A percentile compares a stretch with the other conserved stretches of the same genome.
phyloP scores from a whole-genome alignment of 176 grass and related monocot genomes.

The Tillandsia leiboldiana region DNA sequence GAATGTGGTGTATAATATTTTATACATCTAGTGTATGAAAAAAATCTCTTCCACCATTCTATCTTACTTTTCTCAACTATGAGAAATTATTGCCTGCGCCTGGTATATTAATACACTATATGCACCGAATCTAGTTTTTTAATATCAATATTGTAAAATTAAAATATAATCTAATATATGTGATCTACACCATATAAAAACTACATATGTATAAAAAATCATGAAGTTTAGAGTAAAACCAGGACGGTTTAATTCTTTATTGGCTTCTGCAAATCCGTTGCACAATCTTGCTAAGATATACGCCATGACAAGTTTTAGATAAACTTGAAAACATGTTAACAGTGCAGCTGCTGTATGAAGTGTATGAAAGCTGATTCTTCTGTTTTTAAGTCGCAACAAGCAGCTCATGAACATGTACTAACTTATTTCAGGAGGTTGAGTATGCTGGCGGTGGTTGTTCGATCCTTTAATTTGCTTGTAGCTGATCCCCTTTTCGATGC shows the following conservation, averaged over 20 bases:
- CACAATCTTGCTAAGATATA: background rate
- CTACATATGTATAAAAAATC: too few relatives aligned
- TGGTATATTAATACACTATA: background rate
- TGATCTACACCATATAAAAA: too few relatives aligned
- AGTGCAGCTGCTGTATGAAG: background rate
- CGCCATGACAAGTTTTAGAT: background rate
- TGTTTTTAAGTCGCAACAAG: background rate
- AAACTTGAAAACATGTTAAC: background rate
- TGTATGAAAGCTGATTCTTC: background rate
- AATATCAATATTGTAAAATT: too few relatives aligned
- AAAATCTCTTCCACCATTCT: background rate
- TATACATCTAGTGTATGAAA: too few relatives aligned
- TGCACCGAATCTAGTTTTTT: background rate
- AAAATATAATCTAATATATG: too few relatives aligned
- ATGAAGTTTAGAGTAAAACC: too few relatives aligned
- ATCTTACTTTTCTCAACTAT: background rate
- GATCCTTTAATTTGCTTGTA: slow-evolving; percentile 19
- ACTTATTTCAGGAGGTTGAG: slow-evolving; percentile 75
- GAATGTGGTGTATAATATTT: too few relatives aligned
- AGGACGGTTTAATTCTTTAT: background rate
- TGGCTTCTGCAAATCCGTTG: background rate
- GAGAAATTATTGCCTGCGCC: background rate
- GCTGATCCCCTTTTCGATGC: background rate
- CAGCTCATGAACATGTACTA: slow-evolving; percentile 4
- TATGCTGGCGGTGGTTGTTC: slow-evolving; percentile 65